These are phyloP conservation scores for Aspergillus neotritici DNA, from an alignment of 2,329 filamentous ascomycete genomes.

Conservation along the genomic window DNA sequence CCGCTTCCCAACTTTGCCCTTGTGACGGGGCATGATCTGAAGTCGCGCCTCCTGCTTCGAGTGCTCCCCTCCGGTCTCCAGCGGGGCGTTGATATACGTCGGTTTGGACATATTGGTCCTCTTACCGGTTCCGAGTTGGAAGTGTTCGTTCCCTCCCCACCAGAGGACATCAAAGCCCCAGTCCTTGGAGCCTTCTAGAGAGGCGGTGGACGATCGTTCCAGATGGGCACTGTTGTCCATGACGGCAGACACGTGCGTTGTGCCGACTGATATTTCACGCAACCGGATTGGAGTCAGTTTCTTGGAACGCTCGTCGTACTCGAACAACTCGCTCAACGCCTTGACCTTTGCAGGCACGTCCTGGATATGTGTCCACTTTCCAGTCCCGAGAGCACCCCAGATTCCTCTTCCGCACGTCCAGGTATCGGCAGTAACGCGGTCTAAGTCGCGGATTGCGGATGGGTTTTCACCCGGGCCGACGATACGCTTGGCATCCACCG, in stretches of 20 bases:
- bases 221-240: conserved; percentile 75
- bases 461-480: conserved; percentile 42
- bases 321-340: conserved; percentile 71
- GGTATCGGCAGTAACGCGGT: conserved; percentile 64
- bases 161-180: conserved; percentile 85
- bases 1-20: conserved; percentile 62
- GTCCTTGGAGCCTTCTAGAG: conserved; percentile 66
- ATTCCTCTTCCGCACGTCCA: conserved; percentile 87
- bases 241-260: conserved; percentile 73
- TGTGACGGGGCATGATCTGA: conserved; percentile 72
- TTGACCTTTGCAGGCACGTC: conserved; percentile 73
- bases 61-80: conserved; percentile 55
- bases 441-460: conserved; percentile 40
- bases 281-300: conserved; percentile 71
- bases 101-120: conserved; percentile 73
- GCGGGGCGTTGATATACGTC: conserved; percentile 71
- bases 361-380: conserved; percentile 84
- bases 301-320: conserved; percentile 73
- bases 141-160: conserved; percentile 94
- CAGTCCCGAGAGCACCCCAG: conserved; percentile 74
- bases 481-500: conserved; percentile 67
- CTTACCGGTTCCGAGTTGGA: conserved; percentile 87
- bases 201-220: conserved; percentile 45
- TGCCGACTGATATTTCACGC: conserved; percentile 65
- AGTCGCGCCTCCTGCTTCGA: conserved; percentile 65